phyloP scores from a whole-genome alignment of 768 basidiomycete species.

The Hygrophorus russula region DNA sequence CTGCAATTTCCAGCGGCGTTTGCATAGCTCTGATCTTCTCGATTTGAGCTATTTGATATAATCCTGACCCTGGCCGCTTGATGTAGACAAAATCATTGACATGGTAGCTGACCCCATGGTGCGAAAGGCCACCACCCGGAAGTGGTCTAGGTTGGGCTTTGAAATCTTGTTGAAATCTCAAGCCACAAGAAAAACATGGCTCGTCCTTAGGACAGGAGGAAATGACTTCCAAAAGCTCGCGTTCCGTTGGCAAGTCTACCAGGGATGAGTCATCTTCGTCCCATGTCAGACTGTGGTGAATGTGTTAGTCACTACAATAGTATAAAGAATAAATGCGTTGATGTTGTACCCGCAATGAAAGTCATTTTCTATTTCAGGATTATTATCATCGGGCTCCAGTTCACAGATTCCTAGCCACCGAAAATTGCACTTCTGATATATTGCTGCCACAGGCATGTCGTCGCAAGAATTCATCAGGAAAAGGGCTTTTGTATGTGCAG shows the following conservation, averaged over 20 bases:
- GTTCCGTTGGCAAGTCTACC: conserved; percentile 27
- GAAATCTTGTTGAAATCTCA: conserved; percentile 17
- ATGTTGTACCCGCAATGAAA: conserved; percentile 47
- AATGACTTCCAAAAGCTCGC: conserved; percentile 17
- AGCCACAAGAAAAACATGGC: conserved; percentile 42
- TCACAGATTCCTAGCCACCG: conserved; percentile 28
- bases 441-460: conserved; percentile 40
- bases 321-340: neutral
- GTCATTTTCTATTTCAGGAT: conserved; percentile 25
- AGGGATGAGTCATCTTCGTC: conserved; percentile 37
- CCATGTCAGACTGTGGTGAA: conserved; percentile 35
- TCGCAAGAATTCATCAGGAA: conserved; percentile 48
- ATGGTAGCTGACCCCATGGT: conserved; percentile 41
- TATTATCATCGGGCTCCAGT: conserved; percentile 35
- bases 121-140: conserved; percentile 24
- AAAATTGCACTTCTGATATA: conserved; percentile 48
- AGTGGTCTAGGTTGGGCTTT: conserved; percentile 15
- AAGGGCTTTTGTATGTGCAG: conserved; percentile 49
- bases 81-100: conserved; percentile 52
- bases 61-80: conserved; percentile 17
- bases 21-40: conserved; percentile 20
- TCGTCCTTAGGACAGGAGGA: conserved; percentile 17
- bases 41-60: conserved; percentile 50
- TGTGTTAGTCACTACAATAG: neutral
- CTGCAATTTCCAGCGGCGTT: conserved; percentile 16